Percentiles rank a stretch among this genome's conserved stretches.
Evolutionary conservation across 768 basidiomycete species (phyloP).

Genomic region (Suillus hirtellus): DNA sequence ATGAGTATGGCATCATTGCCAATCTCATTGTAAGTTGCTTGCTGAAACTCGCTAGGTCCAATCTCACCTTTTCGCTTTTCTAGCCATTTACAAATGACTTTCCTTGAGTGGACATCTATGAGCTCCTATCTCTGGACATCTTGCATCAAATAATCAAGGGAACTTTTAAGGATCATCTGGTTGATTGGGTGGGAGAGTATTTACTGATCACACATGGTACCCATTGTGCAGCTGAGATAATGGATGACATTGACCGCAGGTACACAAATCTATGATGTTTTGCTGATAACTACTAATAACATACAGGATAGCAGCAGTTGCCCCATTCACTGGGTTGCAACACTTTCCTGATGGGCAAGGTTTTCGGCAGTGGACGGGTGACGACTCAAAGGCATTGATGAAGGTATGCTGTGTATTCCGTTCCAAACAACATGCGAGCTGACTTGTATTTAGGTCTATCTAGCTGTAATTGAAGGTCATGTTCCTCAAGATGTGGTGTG

Average conservation of each 20-base stretch:
- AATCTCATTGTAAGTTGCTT: slow-evolving; percentile 17
- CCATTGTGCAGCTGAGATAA: too few species aligned
- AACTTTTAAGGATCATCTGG: slow-evolving; percentile 44
- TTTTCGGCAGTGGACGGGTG: slow-evolving; percentile 24
- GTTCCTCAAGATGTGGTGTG: too few species aligned
- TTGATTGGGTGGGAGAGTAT: slow-evolving; percentile 30
- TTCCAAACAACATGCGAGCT: not conserved
- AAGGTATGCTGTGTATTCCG: slow-evolving; percentile 16
- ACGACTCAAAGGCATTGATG: slow-evolving; percentile 27
- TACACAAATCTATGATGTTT: slow-evolving; percentile 1
- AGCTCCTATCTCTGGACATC: not conserved
- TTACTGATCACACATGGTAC: too few species aligned
- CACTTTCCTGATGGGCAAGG: slow-evolving; percentile 19
- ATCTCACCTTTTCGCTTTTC: not conserved
- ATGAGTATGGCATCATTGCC: slow-evolving; percentile 33
- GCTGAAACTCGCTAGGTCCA: not conserved
- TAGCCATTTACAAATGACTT: not conserved
- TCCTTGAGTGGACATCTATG: not conserved
- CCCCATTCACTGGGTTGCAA: slow-evolving; percentile 23
- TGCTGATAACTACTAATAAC: not conserved
- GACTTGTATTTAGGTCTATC: slow-evolving; percentile 27
- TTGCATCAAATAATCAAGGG: slow-evolving; percentile 53
- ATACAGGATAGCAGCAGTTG: slow-evolving; percentile 29
- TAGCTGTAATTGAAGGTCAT: slow-evolving; percentile 13
- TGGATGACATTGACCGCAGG: slow-evolving; percentile 7